These are phyloP conservation scores for Crucihimalaya himalaica DNA, from an alignment of 345 rosid species.

Conservation along the genomic window DNA sequence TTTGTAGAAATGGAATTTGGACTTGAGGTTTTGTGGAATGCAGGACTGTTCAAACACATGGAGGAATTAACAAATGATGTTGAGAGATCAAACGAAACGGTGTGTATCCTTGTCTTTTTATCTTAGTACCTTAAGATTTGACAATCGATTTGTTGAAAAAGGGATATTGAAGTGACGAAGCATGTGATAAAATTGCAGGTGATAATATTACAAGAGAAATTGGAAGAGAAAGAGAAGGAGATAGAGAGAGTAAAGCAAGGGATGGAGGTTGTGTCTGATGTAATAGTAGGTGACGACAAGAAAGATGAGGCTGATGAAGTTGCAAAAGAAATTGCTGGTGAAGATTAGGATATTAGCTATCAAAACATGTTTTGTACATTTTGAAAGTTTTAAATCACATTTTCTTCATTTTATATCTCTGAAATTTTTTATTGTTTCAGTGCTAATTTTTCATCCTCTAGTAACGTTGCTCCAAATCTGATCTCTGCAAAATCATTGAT, in stretches of 20 bases:
- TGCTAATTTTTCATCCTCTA: not conserved
- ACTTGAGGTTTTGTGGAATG: constrained; percentile 36
- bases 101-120: constrained; percentile 34
- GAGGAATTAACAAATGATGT: constrained; percentile 76
- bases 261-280: constrained; percentile 42
- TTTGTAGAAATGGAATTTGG: not conserved
- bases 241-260: constrained; percentile 49
- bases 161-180: not conserved
- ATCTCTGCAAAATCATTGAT: not conserved
- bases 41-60: constrained; percentile 71
- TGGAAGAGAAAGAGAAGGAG: constrained; percentile 71
- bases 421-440: not conserved
- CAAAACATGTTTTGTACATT: constrained; percentile 31
- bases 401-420: constrained; percentile 17
- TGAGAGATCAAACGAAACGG: constrained; percentile 90
- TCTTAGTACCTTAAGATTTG: not conserved
- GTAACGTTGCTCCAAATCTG: not conserved
- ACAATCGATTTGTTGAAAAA: constrained; percentile 10
- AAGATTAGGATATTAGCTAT: constrained; percentile 22
- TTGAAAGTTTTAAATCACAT: constrained; percentile 24
- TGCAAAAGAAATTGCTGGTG: constrained; percentile 39
- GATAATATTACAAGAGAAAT: constrained; percentile 64
- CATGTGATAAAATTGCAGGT: constrained; percentile 48
- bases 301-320: constrained; percentile 39
- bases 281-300: constrained; percentile 25